phyloP scores from a whole-genome alignment of 1,284 basidiomycete species.

The Tilletia caries region DNA sequence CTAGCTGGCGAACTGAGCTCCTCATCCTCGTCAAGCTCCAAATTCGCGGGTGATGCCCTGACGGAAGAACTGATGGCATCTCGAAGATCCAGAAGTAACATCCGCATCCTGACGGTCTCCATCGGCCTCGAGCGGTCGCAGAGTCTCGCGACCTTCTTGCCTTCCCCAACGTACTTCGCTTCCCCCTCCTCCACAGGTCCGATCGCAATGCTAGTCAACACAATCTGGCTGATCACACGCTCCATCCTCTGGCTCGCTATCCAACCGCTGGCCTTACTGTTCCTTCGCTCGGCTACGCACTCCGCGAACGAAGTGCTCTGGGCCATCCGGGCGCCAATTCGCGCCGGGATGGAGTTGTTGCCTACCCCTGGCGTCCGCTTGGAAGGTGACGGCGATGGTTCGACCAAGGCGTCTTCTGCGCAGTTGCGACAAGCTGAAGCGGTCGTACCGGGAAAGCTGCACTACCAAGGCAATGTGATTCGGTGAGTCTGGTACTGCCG shows the following conservation, averaged over 20 bases:
- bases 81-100: constrained; percentile 1
- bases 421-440: background rate
- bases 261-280: background rate
- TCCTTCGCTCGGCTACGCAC: background rate
- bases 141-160: background rate
- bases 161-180: background rate
- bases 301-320: constrained; percentile 7
- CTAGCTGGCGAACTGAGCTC: constrained; percentile 5
- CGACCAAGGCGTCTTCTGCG: background rate
- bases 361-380: background rate
- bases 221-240: background rate
- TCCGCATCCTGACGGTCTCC: constrained; percentile 5
- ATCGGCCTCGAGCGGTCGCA: background rate
- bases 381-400: background rate
- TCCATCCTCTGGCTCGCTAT: background rate
- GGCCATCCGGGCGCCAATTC: background rate
- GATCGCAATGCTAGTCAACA: background rate
- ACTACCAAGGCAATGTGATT: constrained; percentile 10
- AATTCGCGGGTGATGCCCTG: background rate
- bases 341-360: background rate
- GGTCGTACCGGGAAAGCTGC: constrained; percentile 1
- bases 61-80: background rate
- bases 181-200: background rate
- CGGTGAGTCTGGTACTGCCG: background rate
- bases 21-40: background rate